phyloP scores from a whole-genome alignment of 305 asterid species.

The Rubia balearica region DNA sequence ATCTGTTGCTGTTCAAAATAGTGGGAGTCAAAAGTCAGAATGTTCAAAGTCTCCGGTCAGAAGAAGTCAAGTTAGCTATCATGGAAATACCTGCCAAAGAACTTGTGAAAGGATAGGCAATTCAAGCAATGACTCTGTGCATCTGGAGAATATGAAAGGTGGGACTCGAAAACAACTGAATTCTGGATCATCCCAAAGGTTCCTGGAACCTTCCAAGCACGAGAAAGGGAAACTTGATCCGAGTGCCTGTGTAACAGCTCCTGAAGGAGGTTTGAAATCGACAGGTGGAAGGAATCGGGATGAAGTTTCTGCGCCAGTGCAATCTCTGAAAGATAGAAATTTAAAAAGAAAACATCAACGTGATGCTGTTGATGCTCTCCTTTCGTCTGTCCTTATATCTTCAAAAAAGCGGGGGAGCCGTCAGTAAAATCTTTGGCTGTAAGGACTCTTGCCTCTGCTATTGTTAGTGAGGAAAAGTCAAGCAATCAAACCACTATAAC shows the following conservation, averaged over 20 bases:
- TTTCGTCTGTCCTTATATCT: constrained; percentile 88
- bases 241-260: constrained; percentile 18
- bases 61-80: constrained; percentile 29
- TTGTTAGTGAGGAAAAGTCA: constrained; percentile 24
- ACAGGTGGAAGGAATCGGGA: constrained; percentile 29
- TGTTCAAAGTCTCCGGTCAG: constrained; percentile 22
- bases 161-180: background rate
- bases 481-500: constrained; percentile 43
- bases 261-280: constrained; percentile 22
- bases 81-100: constrained; percentile 20
- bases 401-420: constrained; percentile 60
- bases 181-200: constrained; percentile 14
- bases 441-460: constrained; percentile 26
- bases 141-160: constrained; percentile 32
- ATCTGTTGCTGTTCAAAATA: constrained; percentile 19
- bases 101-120: constrained; percentile 24
- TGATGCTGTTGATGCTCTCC: constrained; percentile 89
- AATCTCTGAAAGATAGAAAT: constrained; percentile 30
- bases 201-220: background rate
- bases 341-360: constrained; percentile 79
- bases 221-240: constrained; percentile 21
- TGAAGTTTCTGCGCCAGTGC: constrained; percentile 18
- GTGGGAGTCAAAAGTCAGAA: constrained; percentile 19
- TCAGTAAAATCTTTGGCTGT: constrained; percentile 37
- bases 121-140: constrained; percentile 22